These are phyloP conservation scores for Calamus simplicifolius DNA, from an alignment of 176 grass and related monocot genomes.

Conservation along the genomic window DNA sequence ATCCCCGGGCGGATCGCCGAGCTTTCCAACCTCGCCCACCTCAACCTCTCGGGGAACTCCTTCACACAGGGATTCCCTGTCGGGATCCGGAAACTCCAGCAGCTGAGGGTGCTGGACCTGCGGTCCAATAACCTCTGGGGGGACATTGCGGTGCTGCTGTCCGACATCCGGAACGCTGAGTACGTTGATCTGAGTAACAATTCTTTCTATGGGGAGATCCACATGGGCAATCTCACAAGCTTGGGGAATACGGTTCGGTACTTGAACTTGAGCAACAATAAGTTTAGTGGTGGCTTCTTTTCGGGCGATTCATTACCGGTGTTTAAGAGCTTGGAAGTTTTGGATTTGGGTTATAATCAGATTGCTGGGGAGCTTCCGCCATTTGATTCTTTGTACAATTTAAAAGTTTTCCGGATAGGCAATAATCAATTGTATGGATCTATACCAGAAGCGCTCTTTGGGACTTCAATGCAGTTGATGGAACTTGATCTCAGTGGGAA, in stretches of 20 bases:
- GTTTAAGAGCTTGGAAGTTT: slow-evolving; percentile 79
- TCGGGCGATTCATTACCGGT: slow-evolving; percentile 38
- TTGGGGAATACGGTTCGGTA: slow-evolving; percentile 84
- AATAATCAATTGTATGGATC: slow-evolving; percentile 55
- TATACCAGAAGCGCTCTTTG: slow-evolving; percentile 55
- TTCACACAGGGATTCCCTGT: slow-evolving; percentile 74
- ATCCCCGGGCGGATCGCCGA: slow-evolving; percentile 70
- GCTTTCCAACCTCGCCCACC: slow-evolving; percentile 58
- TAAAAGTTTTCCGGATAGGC: slow-evolving; percentile 50
- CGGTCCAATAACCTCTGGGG: slow-evolving; percentile 79
- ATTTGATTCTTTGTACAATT: slow-evolving; percentile 60
- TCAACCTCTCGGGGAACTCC: slow-evolving; percentile 88
- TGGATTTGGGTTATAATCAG: slow-evolving; percentile 81
- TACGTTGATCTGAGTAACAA: slow-evolving; percentile 83
- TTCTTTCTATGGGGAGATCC: slow-evolving; percentile 50
- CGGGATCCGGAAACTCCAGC: slow-evolving; percentile 48
- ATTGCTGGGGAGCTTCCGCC: slow-evolving; percentile 51
- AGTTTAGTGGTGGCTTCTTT: slow-evolving; percentile 60
- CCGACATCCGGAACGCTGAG: slow-evolving; percentile 60
- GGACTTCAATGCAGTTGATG: slow-evolving; percentile 54
- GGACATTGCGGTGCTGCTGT: slow-evolving; percentile 51
- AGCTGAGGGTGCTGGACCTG: slow-evolving; percentile 76
- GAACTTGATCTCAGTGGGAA: slow-evolving; percentile 93
- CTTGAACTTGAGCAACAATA: slow-evolving; percentile 89
- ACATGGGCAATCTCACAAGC: slow-evolving; percentile 38